These are phyloP conservation scores for Isochrysis galbana DNA, from an alignment of 78 protist genomes.

Conservation along the genomic window DNA sequence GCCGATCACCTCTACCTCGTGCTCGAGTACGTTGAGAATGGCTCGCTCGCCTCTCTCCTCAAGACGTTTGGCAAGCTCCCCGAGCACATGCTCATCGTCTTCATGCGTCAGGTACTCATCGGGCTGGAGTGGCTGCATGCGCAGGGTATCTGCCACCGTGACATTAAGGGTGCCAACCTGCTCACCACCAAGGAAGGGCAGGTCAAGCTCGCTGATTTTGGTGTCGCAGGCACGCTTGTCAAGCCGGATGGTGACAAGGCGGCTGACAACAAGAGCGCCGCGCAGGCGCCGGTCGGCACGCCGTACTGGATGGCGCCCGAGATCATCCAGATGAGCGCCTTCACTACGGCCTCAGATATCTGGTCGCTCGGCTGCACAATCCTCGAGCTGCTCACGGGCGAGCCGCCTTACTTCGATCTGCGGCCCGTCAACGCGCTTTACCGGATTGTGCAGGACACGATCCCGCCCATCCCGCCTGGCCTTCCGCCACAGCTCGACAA, in stretches of 20 bases:
- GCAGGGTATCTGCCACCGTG: slow-evolving; percentile 84
- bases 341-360: slow-evolving; percentile 39
- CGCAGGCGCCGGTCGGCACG: slow-evolving; percentile 25
- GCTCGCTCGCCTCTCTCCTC: slow-evolving; percentile 76
- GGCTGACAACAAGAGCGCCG: neutral
- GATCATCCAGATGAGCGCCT: slow-evolving; percentile 34
- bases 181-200: slow-evolving; percentile 22
- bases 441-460: slow-evolving; percentile 21
- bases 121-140: slow-evolving; percentile 82
- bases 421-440: slow-evolving; percentile 7
- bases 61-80: slow-evolving; percentile 84
- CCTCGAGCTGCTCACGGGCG: slow-evolving; percentile 24
- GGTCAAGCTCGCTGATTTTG: slow-evolving; percentile 26
- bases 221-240: neutral
- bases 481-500: neutral
- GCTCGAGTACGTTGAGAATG: slow-evolving; percentile 88
- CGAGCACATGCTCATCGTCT: slow-evolving; percentile 75
- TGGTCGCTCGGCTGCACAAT: slow-evolving; percentile 57
- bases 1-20: slow-evolving; percentile 71
- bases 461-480: neutral
- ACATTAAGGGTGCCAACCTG: slow-evolving; percentile 77
- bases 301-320: slow-evolving; percentile 66
- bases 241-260: neutral
- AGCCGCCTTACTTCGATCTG: slow-evolving; percentile 45
- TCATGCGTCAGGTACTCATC: slow-evolving; percentile 77